Percentiles rank a stretch among this genome's conserved stretches.
phyloP scores from a whole-genome alignment of 768 basidiomycete species.

The Lentinula raphanica region DNA sequence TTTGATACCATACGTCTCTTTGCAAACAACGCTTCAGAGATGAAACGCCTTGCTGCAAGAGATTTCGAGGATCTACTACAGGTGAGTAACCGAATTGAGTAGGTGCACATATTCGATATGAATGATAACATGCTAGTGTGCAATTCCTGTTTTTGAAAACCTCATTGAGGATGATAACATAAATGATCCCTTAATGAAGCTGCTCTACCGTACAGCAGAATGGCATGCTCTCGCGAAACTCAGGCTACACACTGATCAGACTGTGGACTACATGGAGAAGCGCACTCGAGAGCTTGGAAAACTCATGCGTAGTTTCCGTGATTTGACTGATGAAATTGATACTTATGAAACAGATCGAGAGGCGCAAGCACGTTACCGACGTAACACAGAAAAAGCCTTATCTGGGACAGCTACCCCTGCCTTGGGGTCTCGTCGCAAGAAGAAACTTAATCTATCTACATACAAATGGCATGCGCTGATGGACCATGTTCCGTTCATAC shows the following conservation, averaged over 20 bases:
- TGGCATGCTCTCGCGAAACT: constrained; percentile 19
- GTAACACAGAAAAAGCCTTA: not conserved
- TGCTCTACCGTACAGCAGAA: constrained; percentile 11
- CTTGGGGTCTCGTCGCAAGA: not conserved
- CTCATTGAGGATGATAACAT: constrained; percentile 16
- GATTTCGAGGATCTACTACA: constrained; percentile 29
- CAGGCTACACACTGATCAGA: constrained; percentile 12
- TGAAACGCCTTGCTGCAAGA: constrained; percentile 25
- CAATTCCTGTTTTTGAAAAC: constrained; percentile 30
- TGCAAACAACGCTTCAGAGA: constrained; percentile 17
- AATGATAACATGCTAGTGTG: constrained; percentile 22
- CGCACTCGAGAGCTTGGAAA: not conserved
- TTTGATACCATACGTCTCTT: constrained; percentile 27
- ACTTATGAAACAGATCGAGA: constrained; percentile 6
- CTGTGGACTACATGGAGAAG: constrained; percentile 11
- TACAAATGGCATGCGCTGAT: constrained; percentile 30
- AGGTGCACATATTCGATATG: no score
- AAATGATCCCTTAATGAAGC: constrained; percentile 6
- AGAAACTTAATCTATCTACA: constrained; percentile 21
- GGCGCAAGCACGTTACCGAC: constrained; percentile 5
- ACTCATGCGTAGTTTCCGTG: constrained; percentile 6
- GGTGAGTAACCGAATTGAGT: no score
- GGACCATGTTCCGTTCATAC: constrained; percentile 24
- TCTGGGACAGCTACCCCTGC: not conserved
- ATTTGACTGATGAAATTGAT: not conserved